A percentile compares a stretch with the other conserved stretches of the same genome.
These are phyloP conservation scores for Przewalskia tangutica DNA, from an alignment of 257 asterid genomes.

Conservation along the genomic window DNA sequence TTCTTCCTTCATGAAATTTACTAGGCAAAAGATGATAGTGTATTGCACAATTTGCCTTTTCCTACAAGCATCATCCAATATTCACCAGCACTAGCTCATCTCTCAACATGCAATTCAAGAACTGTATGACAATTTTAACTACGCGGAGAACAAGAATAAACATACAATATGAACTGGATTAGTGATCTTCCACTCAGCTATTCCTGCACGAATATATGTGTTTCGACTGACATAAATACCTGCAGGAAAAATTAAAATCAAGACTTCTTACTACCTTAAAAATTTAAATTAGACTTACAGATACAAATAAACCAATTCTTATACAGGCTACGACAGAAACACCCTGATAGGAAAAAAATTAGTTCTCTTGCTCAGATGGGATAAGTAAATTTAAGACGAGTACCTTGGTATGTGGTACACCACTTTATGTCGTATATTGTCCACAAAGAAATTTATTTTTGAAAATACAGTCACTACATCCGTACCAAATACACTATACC, in stretches of 20 bases:
- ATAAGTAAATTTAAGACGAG: neutral
- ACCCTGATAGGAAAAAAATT: neutral
- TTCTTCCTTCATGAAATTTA: neutral
- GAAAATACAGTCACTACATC: neutral
- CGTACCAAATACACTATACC: neutral
- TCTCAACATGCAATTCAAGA: neutral
- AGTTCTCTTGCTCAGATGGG: neutral
- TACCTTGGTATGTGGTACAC: neutral
- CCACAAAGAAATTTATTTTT: neutral
- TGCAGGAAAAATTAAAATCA: conserved; percentile 15
- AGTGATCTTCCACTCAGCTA: conserved; percentile 83
- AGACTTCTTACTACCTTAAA: neutral
- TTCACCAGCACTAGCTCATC: neutral
- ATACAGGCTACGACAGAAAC: neutral
- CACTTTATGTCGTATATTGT: neutral
- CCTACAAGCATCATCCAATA: neutral
- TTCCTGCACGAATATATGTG: conserved; percentile 88
- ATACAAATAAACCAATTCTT: neutral
- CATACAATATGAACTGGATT: conserved; percentile 94
- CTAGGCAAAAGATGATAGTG: neutral
- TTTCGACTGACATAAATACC: conserved; percentile 92
- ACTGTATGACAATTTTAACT: neutral
- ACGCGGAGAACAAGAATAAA: conserved; percentile 5
- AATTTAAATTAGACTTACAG: neutral
- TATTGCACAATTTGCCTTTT: neutral